Evolutionary conservation across 768 basidiomycete species (phyloP).

Genomic region (Amanita muscaria): DNA sequence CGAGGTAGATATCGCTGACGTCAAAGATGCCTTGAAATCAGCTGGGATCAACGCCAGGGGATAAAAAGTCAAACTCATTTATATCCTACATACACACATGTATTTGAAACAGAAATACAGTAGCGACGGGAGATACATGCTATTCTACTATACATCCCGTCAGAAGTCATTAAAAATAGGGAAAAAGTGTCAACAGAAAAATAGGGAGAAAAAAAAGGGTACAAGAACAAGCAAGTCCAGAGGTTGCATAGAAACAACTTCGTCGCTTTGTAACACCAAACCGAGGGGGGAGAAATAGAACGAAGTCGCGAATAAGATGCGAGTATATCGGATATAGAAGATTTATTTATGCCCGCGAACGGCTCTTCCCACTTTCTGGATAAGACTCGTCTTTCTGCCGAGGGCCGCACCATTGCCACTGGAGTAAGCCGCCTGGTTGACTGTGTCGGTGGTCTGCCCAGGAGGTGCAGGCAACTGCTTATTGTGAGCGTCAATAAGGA

Average conservation of each 20-base stretch:
- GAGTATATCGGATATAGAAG: constrained; percentile 6
- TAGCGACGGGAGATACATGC: constrained; percentile 5
- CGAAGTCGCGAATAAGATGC: constrained; percentile 4
- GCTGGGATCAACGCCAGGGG: constrained; percentile 17
- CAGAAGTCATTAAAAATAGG: constrained; percentile 6
- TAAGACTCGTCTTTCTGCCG: constrained; percentile 66
- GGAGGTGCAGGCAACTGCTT: constrained; percentile 48
- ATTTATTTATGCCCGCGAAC: constrained; percentile 41
- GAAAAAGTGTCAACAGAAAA: constrained; percentile 1
- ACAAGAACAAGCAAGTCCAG: no score
- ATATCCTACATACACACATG: constrained; percentile 5
- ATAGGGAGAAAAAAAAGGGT: no score
- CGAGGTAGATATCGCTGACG: constrained; percentile 76
- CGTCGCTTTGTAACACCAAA: no score
- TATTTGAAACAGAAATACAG: constrained; percentile 5
- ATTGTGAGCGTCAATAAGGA: constrained; percentile 55
- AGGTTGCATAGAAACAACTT: no score
- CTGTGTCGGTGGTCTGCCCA: no score
- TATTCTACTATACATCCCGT: constrained; percentile 11
- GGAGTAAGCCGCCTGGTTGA: background rate
- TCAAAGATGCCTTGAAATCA: constrained; percentile 51
- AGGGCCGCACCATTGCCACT: constrained; percentile 28
- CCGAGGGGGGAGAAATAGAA: background rate
- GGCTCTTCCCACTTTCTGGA: constrained; percentile 71
- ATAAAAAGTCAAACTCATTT: background rate